These are phyloP conservation scores for Sporothrix inflata DNA, from an alignment of 2,329 filamentous ascomycete genomes.

Conservation along the genomic window DNA sequence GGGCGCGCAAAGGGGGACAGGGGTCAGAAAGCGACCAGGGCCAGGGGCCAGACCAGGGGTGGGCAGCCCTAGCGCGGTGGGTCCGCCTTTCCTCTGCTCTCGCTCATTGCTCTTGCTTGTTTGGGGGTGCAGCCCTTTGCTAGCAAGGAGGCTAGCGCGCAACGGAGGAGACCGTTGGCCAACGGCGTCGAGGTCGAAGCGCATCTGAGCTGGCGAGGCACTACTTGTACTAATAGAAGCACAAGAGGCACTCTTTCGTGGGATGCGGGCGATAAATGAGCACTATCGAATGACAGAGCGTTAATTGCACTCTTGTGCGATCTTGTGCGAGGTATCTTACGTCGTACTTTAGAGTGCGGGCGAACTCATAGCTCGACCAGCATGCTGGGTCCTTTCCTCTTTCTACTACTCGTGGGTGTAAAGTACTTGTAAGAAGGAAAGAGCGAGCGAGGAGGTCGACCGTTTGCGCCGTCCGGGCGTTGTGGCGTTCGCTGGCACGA, in stretches of 20 bases:
- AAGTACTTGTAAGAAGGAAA: not conserved
- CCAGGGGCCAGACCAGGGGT: constrained; percentile 6
- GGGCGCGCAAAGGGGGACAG: not conserved
- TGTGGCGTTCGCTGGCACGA: constrained; percentile 2
- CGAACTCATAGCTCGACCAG: not conserved
- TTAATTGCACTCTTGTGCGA: no score
- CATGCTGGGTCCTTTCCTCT: not conserved
- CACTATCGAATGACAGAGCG: not conserved
- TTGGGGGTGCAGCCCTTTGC: not conserved
- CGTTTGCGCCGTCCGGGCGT: constrained; percentile 9
- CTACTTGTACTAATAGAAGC: no score
- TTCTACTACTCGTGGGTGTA: no score
- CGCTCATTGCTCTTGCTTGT: not conserved
- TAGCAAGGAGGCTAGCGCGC: constrained; percentile 6
- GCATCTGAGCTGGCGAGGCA: not conserved
- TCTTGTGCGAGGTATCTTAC: not conserved
- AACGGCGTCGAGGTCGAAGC: constrained; percentile 10
- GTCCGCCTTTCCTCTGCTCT: not conserved
- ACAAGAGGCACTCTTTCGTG: not conserved
- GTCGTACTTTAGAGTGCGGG: not conserved
- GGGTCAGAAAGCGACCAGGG: not conserved
- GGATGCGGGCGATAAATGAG: not conserved
- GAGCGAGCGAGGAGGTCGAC: not conserved
- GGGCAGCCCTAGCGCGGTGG: constrained; percentile 15
- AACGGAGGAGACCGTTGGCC: constrained; percentile 12